Evolutionary conservation across 352 stramenopile species (phyloP).

Genomic region (Phytophthora litchii): DNA sequence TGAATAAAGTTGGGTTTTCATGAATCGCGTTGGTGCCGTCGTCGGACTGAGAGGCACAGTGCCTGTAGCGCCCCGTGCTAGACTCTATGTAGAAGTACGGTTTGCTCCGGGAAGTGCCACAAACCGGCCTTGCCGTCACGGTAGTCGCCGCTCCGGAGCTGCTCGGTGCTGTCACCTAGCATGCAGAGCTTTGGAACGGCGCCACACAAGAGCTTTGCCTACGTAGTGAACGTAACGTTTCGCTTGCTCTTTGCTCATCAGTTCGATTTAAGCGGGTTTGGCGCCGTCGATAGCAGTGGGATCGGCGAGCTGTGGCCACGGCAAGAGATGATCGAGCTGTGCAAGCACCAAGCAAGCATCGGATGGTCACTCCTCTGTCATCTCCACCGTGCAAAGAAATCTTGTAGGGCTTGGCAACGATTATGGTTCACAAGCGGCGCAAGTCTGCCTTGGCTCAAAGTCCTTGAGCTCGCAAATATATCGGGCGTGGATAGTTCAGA

Average conservation of each 20-base stretch:
- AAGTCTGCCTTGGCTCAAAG: not conserved
- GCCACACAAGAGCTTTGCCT: not conserved
- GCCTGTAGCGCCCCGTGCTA: not conserved
- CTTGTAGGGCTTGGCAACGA: slow-evolving; percentile 9
- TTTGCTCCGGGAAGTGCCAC: slow-evolving; percentile 18
- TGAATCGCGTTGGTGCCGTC: not conserved
- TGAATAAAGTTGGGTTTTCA: not conserved
- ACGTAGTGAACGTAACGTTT: slow-evolving; percentile 1
- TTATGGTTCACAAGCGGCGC: slow-evolving; percentile 9
- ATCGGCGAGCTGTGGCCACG: not conserved
- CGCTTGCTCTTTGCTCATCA: slow-evolving; percentile 6
- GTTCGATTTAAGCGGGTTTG: slow-evolving; percentile 26
- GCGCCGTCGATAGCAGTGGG: slow-evolving; percentile 16
- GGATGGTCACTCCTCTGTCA: slow-evolving; percentile 9
- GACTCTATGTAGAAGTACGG: slow-evolving; percentile 42
- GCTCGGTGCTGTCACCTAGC: slow-evolving; percentile 1
- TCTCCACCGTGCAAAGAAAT: slow-evolving; percentile 3
- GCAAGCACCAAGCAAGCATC: slow-evolving; percentile 18
- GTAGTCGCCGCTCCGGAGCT: slow-evolving; percentile 24
- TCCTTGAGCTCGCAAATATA: slow-evolving; percentile 2
- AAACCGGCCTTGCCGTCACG: slow-evolving; percentile 24
- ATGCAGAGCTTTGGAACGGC: slow-evolving; percentile 8
- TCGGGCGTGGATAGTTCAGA: slow-evolving; percentile 25
- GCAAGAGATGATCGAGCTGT: slow-evolving; percentile 27
- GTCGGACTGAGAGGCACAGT: slow-evolving; percentile 17